Base-by-base conservation (phyloP, 2,329 filamentous ascomycete genomes). In the Sarocladium kiliense region DNA sequence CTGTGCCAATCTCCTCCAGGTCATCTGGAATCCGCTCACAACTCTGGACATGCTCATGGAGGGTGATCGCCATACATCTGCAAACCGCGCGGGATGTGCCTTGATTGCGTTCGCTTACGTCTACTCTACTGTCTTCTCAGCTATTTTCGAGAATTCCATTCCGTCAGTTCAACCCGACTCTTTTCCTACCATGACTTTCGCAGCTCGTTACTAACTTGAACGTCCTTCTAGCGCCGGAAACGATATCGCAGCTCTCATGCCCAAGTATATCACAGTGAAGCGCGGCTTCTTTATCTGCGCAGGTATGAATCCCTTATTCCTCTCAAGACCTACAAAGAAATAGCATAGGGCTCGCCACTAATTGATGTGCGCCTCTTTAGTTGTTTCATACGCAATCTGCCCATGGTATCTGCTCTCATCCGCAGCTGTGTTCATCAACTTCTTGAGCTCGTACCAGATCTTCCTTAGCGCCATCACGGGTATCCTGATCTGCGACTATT, bases 401-500 rank as follows among this genome's bases (percentile, higher is more conserved):
- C 23, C 49, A 5, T 53, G 23, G 45, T 36, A 42, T n/a, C 26
- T 41, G 19, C 19, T 53, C 10, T 61, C 59, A 26, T 65, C 64
- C 1, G 72, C 72, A 0, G 62, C 61, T 18, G 66, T 70, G 11
- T 76, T 74, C 57, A 66, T 72, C 39, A 65, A 63, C 11, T 74
- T 73, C 58, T 62, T 77, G 3, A 66, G 68, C 2, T 59, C 56
- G 0, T 77, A 76, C 57, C 70, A 74, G 51, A 70, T 72, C 53
- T 74, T 74, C 61, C 63, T 76, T 3, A 68, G 67, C 0, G 60
- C 72, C 4, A 75, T 77, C 39, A 68, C 70, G 0, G 74, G 74
- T 4, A 65, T 77, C 2, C 55, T 76, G 6, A 62, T 76, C 2
- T 69, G 66, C 56, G 66, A 77, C 56, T 77, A 77, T 62, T 74